phyloP scores from a whole-genome alignment of 2,329 filamentous ascomycete genomes.

The Aspergillus novofumigatus region DNA sequence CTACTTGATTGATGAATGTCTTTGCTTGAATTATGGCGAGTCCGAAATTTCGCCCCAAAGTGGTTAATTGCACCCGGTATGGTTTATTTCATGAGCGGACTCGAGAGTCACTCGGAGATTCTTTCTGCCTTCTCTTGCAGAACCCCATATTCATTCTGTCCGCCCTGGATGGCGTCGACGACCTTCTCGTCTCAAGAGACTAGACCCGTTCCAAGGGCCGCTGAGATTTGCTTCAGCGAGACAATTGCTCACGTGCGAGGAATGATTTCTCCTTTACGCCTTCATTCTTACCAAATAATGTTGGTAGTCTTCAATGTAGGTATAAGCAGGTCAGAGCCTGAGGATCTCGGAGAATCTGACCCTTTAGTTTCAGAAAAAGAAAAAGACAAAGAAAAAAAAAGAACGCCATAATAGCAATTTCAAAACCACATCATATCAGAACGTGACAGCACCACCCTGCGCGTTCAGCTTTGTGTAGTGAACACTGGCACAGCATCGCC shows the following conservation, averaged over 20 bases:
- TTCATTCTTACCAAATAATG: neutral
- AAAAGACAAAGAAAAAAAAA: no score
- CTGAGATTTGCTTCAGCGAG: neutral
- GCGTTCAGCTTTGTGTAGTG: neutral
- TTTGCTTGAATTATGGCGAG: neutral
- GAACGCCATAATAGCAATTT: neutral
- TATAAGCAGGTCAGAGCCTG: neutral
- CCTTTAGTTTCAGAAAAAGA: neutral
- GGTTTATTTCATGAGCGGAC: neutral
- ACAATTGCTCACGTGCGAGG: neutral
- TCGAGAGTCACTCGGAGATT: neutral
- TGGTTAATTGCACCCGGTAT: conserved; percentile 12
- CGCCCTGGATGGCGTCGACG: neutral
- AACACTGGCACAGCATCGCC: neutral
- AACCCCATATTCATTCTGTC: neutral
- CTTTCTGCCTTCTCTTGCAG: neutral
- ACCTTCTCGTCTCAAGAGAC: neutral
- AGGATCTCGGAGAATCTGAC: neutral
- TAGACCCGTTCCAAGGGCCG: neutral
- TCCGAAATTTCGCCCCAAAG: conserved; percentile 5
- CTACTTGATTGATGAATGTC: neutral
- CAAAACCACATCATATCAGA: neutral
- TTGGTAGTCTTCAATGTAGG: neutral
- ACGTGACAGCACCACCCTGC: neutral
- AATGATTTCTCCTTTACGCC: neutral